Percentiles rank a stretch among this genome's conserved stretches.
phyloP scores from a whole-genome alignment of 1,284 basidiomycete species.

The Hemileccinum hortonii region DNA sequence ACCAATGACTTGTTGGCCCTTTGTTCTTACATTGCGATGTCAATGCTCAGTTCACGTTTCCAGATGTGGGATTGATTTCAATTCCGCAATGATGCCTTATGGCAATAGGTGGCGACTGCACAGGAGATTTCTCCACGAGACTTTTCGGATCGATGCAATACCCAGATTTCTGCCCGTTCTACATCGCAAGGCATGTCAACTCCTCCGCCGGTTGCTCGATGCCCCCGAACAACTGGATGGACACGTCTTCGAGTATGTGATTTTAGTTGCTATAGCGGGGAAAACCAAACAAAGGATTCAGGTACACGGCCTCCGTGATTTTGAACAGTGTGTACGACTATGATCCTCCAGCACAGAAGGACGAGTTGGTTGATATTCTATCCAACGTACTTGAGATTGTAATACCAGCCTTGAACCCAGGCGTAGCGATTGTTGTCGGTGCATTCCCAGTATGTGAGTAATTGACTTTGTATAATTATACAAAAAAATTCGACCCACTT shows the following conservation, averaged over 20 bases:
- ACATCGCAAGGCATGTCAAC: constrained; percentile 12
- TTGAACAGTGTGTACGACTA: constrained; percentile 18
- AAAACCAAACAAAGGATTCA: background rate
- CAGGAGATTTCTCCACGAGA: too few relatives aligned
- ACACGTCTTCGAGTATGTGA: constrained; percentile 11
- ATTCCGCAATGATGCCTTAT: too few relatives aligned
- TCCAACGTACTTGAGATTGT: background rate
- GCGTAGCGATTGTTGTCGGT: constrained; percentile 3
- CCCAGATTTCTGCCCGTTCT: constrained; percentile 10
- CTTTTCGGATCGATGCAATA: background rate
- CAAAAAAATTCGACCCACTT: too few relatives aligned
- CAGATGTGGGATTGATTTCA: constrained; percentile 10
- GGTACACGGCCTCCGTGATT: constrained; percentile 12
- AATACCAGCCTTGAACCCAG: background rate
- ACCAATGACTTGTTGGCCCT: constrained; percentile 11
- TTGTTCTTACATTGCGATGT: background rate
- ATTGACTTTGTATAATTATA: background rate
- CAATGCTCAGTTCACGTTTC: background rate
- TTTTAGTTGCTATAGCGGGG: too few relatives aligned
- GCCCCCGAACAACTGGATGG: constrained; percentile 5
- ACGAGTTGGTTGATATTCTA: constrained; percentile 7
- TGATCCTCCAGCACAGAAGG: constrained; percentile 9
- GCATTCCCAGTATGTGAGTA: constrained; percentile 17
- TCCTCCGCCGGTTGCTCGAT: constrained; percentile 13
- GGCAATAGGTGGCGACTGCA: too few relatives aligned